Evolutionary conservation across 805 yeast genomes (phyloP).

Genomic region (Cyberlindnera meyerae): DNA sequence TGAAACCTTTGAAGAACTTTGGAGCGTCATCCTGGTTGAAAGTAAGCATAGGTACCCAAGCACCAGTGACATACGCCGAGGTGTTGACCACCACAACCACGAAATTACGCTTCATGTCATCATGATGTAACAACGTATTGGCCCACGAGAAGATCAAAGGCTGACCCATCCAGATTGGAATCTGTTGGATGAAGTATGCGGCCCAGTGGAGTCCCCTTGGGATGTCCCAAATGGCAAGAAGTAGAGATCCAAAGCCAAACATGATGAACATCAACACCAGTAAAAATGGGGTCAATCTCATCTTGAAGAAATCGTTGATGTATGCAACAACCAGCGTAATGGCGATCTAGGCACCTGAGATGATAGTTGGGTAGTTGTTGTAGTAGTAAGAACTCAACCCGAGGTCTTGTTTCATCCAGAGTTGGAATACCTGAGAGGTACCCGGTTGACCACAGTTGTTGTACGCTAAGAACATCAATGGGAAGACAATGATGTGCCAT

Average conservation of each 20-base stretch:
- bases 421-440: constrained; percentile 38
- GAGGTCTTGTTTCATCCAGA: constrained; percentile 41
- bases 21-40: constrained; percentile 37
- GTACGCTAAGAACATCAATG: constrained; percentile 24
- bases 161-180: constrained; percentile 51
- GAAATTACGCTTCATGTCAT: constrained; percentile 32
- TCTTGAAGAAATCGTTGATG: constrained; percentile 31
- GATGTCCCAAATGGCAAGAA: constrained; percentile 37
- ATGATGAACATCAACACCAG: constrained; percentile 39
- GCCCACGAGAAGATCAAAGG: constrained; percentile 56
- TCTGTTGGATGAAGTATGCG: constrained; percentile 42
- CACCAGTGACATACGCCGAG: constrained; percentile 37
- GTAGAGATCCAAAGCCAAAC: constrained; percentile 34
- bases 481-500: constrained; percentile 47
- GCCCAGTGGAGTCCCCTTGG: constrained; percentile 47
- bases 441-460: constrained; percentile 26
- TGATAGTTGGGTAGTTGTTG: constrained; percentile 38
- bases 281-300: constrained; percentile 33
- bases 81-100: constrained; percentile 38
- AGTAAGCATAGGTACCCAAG: constrained; percentile 34
- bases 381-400: constrained; percentile 31
- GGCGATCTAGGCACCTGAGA: constrained; percentile 36
- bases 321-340: constrained; percentile 33
- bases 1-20: constrained; percentile 34
- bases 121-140: constrained; percentile 37